A percentile compares a stretch with the other conserved stretches of the same genome.
Evolutionary conservation across 1,284 basidiomycete species (phyloP).

Genomic region (Golubevia pallescens): DNA sequence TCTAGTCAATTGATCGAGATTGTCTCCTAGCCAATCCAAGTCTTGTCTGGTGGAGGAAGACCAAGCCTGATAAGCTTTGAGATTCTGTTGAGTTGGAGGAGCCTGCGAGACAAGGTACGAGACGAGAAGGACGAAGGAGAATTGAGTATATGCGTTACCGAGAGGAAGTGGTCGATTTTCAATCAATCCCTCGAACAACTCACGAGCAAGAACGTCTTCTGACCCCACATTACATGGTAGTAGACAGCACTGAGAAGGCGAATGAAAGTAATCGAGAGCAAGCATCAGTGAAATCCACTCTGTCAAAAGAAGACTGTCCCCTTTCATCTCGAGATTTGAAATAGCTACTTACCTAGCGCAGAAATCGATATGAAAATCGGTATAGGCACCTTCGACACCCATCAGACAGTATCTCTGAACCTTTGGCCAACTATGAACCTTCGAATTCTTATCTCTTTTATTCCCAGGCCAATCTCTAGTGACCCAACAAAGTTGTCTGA

Average conservation of each 20-base stretch:
- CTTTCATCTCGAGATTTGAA: too few species aligned
- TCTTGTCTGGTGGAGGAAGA: conserved; percentile 45
- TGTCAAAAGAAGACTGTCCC: too few species aligned
- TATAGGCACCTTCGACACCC: conserved; percentile 46
- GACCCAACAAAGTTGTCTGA: conserved; percentile 44
- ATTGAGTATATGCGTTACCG: too few species aligned
- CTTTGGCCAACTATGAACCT: conserved; percentile 48
- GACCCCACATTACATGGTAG: conserved; percentile 51
- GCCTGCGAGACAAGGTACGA: conserved; percentile 4
- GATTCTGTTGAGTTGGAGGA: conserved; percentile 39
- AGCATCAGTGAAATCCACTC: too few species aligned
- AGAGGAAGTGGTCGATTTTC: too few species aligned
- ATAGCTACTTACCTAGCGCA: conserved; percentile 31
- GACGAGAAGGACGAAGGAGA: background rate
- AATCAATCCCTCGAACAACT: too few species aligned
- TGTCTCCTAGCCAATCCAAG: conserved; percentile 46
- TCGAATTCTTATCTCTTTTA: conserved; percentile 17
- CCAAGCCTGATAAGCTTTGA: conserved; percentile 47
- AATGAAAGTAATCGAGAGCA: too few species aligned
- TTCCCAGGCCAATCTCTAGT: conserved; percentile 47
- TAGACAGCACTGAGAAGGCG: conserved; percentile 20
- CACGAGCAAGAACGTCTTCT: conserved; percentile 47
- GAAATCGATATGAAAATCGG: conserved; percentile 57
- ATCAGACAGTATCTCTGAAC: conserved; percentile 54
- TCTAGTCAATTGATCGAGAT: conserved; percentile 30